A percentile compares a stretch with the other conserved stretches of the same genome.
Conservation (phyloP, 352 stramenopile genomes). For the Phytopythium litorale region DNA sequence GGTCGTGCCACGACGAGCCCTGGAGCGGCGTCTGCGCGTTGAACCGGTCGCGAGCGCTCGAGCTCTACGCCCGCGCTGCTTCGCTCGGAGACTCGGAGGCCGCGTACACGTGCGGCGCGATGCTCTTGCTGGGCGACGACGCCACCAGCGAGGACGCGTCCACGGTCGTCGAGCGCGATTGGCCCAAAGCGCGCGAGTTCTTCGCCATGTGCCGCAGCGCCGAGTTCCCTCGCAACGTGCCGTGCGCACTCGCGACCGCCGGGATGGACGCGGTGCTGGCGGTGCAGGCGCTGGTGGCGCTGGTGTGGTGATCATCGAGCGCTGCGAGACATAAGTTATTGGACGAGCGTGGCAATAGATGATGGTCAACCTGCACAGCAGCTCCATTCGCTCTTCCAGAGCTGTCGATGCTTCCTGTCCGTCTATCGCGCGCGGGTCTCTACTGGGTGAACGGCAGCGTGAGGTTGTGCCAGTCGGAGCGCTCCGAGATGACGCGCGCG, state of each 20-base stretch:
- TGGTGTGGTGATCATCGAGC: background rate
- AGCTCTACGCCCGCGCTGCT: slow-evolving; percentile 47
- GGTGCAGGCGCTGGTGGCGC: background rate
- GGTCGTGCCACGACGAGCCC: slow-evolving; percentile 53
- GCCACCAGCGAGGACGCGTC: background rate
- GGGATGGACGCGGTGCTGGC: slow-evolving; percentile 24
- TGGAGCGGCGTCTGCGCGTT: slow-evolving; percentile 50
- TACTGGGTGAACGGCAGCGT: slow-evolving; percentile 49
- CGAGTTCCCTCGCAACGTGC: slow-evolving; percentile 59
- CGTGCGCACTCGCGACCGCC: slow-evolving; percentile 40
- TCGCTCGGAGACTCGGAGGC: slow-evolving; percentile 57
- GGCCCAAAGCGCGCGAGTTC: slow-evolving; percentile 41
- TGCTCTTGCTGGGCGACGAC: slow-evolving; percentile 49
- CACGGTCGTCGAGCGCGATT: slow-evolving; percentile 19
- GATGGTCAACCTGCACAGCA: background rate
- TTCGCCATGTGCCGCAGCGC: slow-evolving; percentile 47
- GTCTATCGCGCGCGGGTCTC: background rate
- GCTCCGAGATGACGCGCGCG: slow-evolving; percentile 45
- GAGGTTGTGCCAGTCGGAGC: slow-evolving; percentile 67
- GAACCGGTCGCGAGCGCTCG: slow-evolving; percentile 50
- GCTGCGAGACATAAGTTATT: slow-evolving; percentile 1
- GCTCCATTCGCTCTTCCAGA: background rate
- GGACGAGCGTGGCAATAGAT: background rate
- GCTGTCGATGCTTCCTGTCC: background rate
- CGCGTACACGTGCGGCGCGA: slow-evolving; percentile 56